These are phyloP conservation scores for Epichloe sp. DNA, from an alignment of 2,329 filamentous ascomycete genomes.

Conservation along the genomic window DNA sequence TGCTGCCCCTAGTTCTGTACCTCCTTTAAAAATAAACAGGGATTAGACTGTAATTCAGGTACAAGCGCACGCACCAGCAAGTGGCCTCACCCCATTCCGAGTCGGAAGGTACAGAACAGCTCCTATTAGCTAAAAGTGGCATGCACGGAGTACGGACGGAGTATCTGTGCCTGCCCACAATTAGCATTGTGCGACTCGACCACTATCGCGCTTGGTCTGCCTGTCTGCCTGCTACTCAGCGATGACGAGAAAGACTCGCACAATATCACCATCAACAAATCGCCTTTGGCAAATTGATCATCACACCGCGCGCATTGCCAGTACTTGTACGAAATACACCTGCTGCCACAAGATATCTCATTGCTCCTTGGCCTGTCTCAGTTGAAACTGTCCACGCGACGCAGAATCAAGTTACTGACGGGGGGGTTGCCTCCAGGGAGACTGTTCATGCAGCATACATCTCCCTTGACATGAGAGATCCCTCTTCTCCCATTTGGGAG, in stretches of 20 bases:
- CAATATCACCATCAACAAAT: neutral
- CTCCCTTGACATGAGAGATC: neutral
- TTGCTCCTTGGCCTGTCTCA: neutral
- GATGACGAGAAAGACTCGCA: neutral
- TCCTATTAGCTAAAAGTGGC: no score
- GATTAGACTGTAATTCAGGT: neutral
- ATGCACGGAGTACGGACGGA: no score
- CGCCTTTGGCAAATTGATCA: neutral
- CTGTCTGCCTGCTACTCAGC: no score
- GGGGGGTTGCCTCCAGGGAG: neutral
- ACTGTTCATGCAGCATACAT: neutral
- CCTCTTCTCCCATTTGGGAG: neutral
- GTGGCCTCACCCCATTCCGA: neutral
- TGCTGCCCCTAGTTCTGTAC: no score
- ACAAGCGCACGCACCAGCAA: slow-evolving; percentile 3
- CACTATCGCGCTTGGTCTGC: no score
- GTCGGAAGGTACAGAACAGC: no score
- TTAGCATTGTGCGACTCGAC: neutral
- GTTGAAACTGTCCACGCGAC: neutral
- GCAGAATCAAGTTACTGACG: neutral
- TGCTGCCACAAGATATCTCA: neutral
- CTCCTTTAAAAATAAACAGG: no score
- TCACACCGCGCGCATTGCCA: neutral
- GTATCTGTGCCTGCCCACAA: neutral
- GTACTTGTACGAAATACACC: no score